A percentile compares a stretch with the other conserved stretches of the same genome.
phyloP scores from a whole-genome alignment of 2,329 filamentous ascomycete species.

The Coniella vitis region DNA sequence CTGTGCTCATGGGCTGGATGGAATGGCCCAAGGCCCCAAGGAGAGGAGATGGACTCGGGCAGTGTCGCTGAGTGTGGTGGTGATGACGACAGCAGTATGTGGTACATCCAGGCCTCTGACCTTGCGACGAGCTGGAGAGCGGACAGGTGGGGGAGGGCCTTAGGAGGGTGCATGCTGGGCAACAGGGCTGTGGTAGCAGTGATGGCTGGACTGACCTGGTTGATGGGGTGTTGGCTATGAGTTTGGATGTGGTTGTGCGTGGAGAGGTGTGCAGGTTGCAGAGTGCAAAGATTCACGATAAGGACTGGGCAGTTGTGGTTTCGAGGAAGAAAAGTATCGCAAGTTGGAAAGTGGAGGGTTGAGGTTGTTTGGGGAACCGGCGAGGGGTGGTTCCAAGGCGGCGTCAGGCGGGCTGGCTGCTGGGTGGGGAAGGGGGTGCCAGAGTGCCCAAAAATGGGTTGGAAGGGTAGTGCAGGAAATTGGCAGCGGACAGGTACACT shows the following conservation, averaged over 20 bases:
- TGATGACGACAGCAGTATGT: slow-evolving; percentile 15
- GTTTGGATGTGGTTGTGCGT: neutral
- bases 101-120: slow-evolving; percentile 1
- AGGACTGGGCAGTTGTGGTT: slow-evolving; percentile 11
- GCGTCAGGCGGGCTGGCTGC: neutral
- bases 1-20: neutral
- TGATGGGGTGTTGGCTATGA: neutral
- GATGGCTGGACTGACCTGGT: slow-evolving; percentile 13
- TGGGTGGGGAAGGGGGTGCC: slow-evolving; percentile 11
- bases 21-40: neutral
- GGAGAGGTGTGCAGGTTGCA: slow-evolving; percentile 1
- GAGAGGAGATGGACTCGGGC: slow-evolving; percentile 3
- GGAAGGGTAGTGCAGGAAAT: slow-evolving; percentile 1
- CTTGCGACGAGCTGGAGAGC: slow-evolving; percentile 12
- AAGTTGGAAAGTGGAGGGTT: slow-evolving; percentile 14
- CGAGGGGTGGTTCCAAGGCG: slow-evolving; percentile 1
- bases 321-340: slow-evolving; percentile 10
- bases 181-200: neutral
- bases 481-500: neutral
- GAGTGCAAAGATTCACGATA: slow-evolving; percentile 9
- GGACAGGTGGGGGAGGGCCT: slow-evolving; percentile 11
- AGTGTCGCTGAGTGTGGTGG: slow-evolving; percentile 4
- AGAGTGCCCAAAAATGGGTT: neutral
- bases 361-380: slow-evolving; percentile 11
- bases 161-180: neutral